Evolutionary conservation across 1,284 basidiomycete species (phyloP), one percentile per base, ranked within the genome.

Genomic region (Ustilago xerochloae): DNA sequence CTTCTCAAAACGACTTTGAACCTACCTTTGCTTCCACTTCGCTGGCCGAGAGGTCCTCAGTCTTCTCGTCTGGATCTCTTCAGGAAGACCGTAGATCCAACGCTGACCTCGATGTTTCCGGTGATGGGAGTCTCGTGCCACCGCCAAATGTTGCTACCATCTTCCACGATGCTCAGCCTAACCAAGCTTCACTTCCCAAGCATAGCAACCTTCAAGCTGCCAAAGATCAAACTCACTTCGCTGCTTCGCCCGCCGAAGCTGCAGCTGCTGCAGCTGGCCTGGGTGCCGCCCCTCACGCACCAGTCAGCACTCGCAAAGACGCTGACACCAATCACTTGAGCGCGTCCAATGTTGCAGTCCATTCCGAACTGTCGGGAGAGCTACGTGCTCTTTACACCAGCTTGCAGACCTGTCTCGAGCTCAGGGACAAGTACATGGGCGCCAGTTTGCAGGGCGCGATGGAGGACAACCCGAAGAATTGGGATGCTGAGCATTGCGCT

Each of bases 391-490:
- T 84, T 8, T 83, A 82, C 65, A 48, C 56, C 7, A 78, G 71
- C 53, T 55, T 84, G 43, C 83, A 81, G 48, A 66, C 64, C 22
- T 84, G 83, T 54, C 65, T 84, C 24, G 50, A 69, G 46, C 78
- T 84, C 20, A 64, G 83, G n/a, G 80, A 83, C 56, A 81, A 81
- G 66, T 84, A 83, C 71, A 84, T 84, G 80, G 56, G 54, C 24
- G 71, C 63, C 53, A 78, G 74, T 41, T 69, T 79, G n/a, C 83
- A 84, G 57, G 72, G 64, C n/a, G 45, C 63, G 32, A 68, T 78
- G 49, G 77, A 81, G 41, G 83, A 83, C 61, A 84, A 84, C 49
- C 83, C 83, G 1, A 84, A 83, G 67, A 83, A 84, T 36, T 84
- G 83, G 83, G 83, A 84, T 48, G 83, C 82, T 10, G 81, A 84